Evolutionary conservation across 129 eudicot genomes (phyloP), one percentile per base, ranked within the genome.

Genomic region (sunflower (Helianthus annuus)): DNA sequence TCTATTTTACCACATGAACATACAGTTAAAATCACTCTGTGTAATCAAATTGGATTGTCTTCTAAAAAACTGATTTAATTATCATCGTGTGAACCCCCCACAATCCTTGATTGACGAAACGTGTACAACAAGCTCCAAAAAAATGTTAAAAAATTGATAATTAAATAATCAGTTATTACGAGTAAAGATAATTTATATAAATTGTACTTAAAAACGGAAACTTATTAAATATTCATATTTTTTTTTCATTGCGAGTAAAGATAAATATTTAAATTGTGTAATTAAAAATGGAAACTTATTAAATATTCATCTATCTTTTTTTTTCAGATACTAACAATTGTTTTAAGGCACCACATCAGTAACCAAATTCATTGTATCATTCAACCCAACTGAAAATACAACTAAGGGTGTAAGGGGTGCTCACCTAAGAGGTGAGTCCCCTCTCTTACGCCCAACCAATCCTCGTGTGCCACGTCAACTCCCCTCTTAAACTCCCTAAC

Each of bases 71-170:
- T 29, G 16, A 60, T 32, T 60, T 12, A 60, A 12, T 10, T 11
- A 60, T 11, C 16, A 54, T 38, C 10, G 48, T 48, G 15, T 56
- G 14, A 48, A 59, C 2, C 19, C 40, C 22, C 49, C 17, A 76
- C 60, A 29, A 7, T 14, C 7, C 3, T 1, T 36, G 14, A 9
- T 36, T 38, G 81, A 59, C 61, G 17, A 77, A 69, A 69, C 76
- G 70, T 69, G 75, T 46, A 48, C 64, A 59, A 69, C 75, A 76
- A 74, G 64, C 16, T 74, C 64, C 44, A 64, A n/a, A 64, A 64
- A 1, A 52, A 64, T 19, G 16, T 36, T 55, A 1, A 58, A 56
- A 57, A 55, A 66, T 75, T 75, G n/a, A 66, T 46, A 42, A 56
- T 22, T 32, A 46, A 19, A 16, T 10, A 66, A 66, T 55, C 11